These are phyloP conservation scores for Dendryphion nanum DNA, from an alignment of 2,329 filamentous ascomycete genomes.

Conservation along the genomic window DNA sequence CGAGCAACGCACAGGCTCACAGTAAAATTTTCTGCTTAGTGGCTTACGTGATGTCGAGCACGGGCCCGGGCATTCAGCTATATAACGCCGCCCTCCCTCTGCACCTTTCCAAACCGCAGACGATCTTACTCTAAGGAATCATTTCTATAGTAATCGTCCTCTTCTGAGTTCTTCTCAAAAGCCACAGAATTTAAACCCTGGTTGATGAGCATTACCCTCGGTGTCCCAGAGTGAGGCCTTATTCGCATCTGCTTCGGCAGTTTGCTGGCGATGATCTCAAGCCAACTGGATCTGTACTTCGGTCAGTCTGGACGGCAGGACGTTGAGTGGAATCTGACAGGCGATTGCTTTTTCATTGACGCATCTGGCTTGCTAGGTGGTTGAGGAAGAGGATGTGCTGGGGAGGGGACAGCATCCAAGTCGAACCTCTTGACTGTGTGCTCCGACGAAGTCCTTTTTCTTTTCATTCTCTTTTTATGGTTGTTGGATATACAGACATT, in stretches of 20 bases:
- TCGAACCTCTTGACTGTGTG: no score
- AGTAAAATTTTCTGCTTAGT: no score
- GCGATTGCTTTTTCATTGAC: constrained; percentile 41
- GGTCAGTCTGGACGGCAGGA: constrained; percentile 77
- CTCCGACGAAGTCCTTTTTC: no score
- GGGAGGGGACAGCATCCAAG: no score
- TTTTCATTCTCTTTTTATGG: no score
- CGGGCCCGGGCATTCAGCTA: constrained; percentile 4
- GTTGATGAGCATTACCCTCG: constrained; percentile 87
- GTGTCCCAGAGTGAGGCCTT: constrained; percentile 81
- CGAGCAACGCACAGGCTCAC: no score
- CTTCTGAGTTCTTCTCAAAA: constrained; percentile 89
- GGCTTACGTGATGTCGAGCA: not conserved
- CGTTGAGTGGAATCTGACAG: constrained; percentile 85
- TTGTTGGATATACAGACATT: no score
- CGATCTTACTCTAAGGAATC: constrained; percentile 22
- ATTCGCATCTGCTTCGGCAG: constrained; percentile 68
- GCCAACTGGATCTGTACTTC: constrained; percentile 71
- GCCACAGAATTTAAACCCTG: constrained; percentile 87
- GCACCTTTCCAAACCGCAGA: constrained; percentile 7
- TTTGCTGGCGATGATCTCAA: constrained; percentile 95
- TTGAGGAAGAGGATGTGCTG: constrained; percentile 38
- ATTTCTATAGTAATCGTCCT: constrained; percentile 95
- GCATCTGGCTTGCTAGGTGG: constrained; percentile 28
- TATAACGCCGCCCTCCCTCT: constrained; percentile 7